Evolutionary conservation across 805 yeast genomes (phyloP).

Genomic region (Kodamaea restingae): DNA sequence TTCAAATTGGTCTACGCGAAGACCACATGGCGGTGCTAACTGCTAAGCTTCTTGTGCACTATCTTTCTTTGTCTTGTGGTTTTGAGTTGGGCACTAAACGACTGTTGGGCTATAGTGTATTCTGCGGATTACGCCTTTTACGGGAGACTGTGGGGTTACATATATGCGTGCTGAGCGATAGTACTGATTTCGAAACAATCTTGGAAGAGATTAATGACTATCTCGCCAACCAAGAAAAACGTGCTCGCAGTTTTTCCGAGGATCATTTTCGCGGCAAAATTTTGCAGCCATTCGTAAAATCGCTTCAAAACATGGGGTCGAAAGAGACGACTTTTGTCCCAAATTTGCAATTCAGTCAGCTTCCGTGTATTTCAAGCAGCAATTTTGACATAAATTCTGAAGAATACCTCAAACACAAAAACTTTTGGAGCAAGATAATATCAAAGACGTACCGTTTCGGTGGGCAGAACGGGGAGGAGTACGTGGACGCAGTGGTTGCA

Average conservation of each 20-base stretch:
- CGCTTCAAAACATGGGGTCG: slow-evolving; percentile 3
- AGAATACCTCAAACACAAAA: slow-evolving; percentile 35
- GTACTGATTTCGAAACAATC: slow-evolving; percentile 37
- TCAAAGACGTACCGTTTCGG: slow-evolving; percentile 41
- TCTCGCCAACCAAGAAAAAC: slow-evolving; percentile 37
- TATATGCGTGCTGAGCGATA: slow-evolving; percentile 52
- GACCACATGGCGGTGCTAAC: slow-evolving; percentile 33
- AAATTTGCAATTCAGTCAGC: slow-evolving; percentile 19
- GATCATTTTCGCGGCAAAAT: slow-evolving; percentile 31
- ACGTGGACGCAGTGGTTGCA: slow-evolving; percentile 30
- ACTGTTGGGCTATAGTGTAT: slow-evolving; percentile 60
- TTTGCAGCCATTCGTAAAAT: slow-evolving; percentile 33
- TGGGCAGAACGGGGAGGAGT: slow-evolving; percentile 26
- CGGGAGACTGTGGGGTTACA: slow-evolving; percentile 56
- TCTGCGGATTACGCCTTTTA: slow-evolving; percentile 52
- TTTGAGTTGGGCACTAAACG: slow-evolving; percentile 50
- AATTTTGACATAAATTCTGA: slow-evolving; percentile 17
- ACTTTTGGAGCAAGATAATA: slow-evolving; percentile 47
- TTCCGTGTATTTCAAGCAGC: slow-evolving; percentile 27
- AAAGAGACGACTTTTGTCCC: slow-evolving; percentile 12
- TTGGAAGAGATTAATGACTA: slow-evolving; percentile 47
- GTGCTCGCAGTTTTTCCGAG: slow-evolving; percentile 27
- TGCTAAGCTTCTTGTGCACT: slow-evolving; percentile 44
- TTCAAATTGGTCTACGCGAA: slow-evolving; percentile 52
- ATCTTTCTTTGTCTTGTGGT: slow-evolving; percentile 42